Conservation (phyloP, 1,284 basidiomycete species). For the Fomes fomentarius region DNA sequence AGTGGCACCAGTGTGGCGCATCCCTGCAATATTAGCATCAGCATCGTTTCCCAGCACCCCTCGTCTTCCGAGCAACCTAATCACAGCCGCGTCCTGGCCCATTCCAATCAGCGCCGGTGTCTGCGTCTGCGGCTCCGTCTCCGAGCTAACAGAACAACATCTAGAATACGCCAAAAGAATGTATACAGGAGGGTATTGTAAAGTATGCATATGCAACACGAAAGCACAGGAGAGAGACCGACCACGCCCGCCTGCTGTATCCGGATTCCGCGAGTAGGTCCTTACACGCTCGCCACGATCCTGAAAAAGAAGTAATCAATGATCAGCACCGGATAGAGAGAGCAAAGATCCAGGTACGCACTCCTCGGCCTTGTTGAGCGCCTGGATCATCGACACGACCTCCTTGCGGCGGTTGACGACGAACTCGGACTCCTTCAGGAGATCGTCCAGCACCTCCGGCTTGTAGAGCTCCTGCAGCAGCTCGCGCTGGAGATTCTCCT, state of each 20-base stretch:
- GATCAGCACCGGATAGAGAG: conserved; percentile 4
- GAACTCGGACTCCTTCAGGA: conserved; percentile 90
- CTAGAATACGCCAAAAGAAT: conserved; percentile 25
- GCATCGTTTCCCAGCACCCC: too few relatives aligned
- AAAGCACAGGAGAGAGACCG: conserved; percentile 14
- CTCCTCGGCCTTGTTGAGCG: conserved; percentile 92
- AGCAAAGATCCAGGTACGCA: conserved; percentile 44
- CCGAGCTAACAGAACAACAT: conserved; percentile 15
- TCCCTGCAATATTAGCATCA: too few relatives aligned
- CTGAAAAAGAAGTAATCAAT: conserved; percentile 19
- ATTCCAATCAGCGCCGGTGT: too few relatives aligned
- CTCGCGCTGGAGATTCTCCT: conserved; percentile 92
- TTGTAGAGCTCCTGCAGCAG: conserved; percentile 90
- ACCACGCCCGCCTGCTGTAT: conserved; percentile 3
- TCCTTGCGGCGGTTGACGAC: conserved; percentile 88
- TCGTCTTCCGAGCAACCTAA: too few relatives aligned
- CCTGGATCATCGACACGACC: conserved; percentile 85
- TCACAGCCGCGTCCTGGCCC: too few relatives aligned
- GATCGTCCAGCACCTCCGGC: conserved; percentile 88
- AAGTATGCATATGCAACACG: conserved; percentile 33
- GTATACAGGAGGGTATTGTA: conserved; percentile 33
- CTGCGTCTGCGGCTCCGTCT: too few relatives aligned
- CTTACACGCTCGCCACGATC: conserved; percentile 42
- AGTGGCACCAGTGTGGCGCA: too few relatives aligned
- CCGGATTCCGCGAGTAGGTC: not conserved